These are phyloP conservation scores for Erysimum cheiri DNA, from an alignment of 441 rosid species.

Conservation along the genomic window DNA sequence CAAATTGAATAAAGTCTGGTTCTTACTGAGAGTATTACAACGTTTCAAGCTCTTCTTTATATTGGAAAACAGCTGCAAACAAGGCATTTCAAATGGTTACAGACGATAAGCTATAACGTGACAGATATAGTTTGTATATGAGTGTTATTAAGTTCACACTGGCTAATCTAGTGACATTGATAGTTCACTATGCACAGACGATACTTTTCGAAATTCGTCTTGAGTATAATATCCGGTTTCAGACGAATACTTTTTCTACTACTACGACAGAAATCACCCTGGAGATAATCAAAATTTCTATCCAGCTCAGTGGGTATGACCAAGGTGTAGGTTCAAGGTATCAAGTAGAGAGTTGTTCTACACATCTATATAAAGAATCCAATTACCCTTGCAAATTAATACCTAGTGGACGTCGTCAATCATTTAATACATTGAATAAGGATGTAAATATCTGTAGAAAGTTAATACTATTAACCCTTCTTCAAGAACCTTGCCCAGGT, in stretches of 20 bases:
- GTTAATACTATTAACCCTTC: constrained; percentile 10
- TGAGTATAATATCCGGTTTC: constrained; percentile 7
- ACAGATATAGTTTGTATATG: not conserved
- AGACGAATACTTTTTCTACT: constrained; percentile 17
- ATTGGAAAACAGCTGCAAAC: constrained; percentile 78
- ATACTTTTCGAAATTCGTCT: constrained; percentile 3
- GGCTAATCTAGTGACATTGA: constrained; percentile 9
- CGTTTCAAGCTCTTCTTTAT: constrained; percentile 99
- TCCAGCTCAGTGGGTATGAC: constrained; percentile 24
- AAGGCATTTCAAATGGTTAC: constrained; percentile 25
- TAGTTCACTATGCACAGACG: constrained; percentile 16
- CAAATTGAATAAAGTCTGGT: constrained; percentile 85
- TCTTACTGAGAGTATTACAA: constrained; percentile 90
- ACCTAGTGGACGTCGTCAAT: constrained; percentile 16
- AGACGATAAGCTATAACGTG: not conserved
- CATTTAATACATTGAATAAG: constrained; percentile 25
- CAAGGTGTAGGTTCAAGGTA: constrained; percentile 27
- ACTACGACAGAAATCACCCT: constrained; percentile 32
- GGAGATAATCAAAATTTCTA: constrained; percentile 20
- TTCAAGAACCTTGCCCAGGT: constrained; percentile 24
- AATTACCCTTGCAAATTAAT: constrained; percentile 17
- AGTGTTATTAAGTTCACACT: constrained; percentile 15
- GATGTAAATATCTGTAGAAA: constrained; percentile 21
- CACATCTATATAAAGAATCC: constrained; percentile 5
- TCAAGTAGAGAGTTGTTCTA: constrained; percentile 13